These are phyloP conservation scores for Populus alba DNA, from an alignment of 345 rosid genomes.

Conservation along the genomic window DNA sequence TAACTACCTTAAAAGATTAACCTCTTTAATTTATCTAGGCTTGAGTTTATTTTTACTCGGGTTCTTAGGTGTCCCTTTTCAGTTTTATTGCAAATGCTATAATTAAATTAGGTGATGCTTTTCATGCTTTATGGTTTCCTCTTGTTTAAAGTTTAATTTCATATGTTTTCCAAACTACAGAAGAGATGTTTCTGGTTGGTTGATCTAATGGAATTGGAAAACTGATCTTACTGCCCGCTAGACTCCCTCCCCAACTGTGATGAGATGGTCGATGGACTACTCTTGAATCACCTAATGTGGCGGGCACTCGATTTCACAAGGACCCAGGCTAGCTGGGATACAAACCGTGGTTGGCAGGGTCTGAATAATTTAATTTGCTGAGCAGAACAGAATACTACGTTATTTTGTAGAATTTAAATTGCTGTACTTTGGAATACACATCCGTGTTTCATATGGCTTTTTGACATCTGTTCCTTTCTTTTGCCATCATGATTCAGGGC, in stretches of 20 bases:
- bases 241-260: background rate
- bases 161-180: background rate
- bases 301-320: background rate
- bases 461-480: background rate
- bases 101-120: background rate
- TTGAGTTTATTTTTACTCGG: too few species aligned
- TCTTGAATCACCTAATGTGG: background rate
- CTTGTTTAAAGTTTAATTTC: background rate
- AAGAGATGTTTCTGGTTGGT: background rate
- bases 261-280: background rate
- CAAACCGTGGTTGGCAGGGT: background rate
- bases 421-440: background rate
- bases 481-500: slow-evolving; percentile 35
- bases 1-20: too few species aligned
- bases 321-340: background rate
- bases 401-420: background rate
- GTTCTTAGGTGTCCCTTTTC: background rate
- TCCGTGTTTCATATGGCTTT: background rate
- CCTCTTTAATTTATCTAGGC: too few species aligned
- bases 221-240: background rate
- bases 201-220: background rate
- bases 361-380: background rate
- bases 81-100: background rate
- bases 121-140: background rate
- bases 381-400: background rate